A percentile compares a stretch with the other conserved stretches of the same genome.
These are phyloP conservation scores for Hericium erinaceus DNA, from an alignment of 768 basidiomycete species.

Conservation along the genomic window DNA sequence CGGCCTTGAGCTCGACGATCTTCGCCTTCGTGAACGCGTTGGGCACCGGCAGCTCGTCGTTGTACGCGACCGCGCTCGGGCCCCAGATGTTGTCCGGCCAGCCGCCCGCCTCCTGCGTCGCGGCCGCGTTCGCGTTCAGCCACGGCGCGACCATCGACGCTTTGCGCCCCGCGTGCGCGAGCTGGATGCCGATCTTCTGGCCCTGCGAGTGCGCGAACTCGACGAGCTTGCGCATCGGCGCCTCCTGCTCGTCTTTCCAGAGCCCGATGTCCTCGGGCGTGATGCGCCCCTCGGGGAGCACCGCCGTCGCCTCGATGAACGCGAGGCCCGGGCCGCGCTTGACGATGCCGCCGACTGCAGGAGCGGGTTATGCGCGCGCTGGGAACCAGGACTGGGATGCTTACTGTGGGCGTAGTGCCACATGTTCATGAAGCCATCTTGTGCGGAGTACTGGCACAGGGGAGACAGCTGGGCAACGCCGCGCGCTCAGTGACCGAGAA, in stretches of 20 bases:
- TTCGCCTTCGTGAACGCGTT: constrained; percentile 27
- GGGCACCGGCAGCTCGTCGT: constrained; percentile 25
- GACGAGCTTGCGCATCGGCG: constrained; percentile 38
- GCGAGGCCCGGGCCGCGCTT: constrained; percentile 47
- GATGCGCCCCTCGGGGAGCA: constrained; percentile 55
- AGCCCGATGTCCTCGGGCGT: constrained; percentile 51
- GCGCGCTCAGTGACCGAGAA: not conserved
- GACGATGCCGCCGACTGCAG: constrained; percentile 25
- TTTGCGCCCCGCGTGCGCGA: constrained; percentile 74
- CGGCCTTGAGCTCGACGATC: constrained; percentile 29
- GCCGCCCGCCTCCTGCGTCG: constrained; percentile 33
- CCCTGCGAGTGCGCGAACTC: constrained; percentile 66
- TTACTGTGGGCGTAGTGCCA: constrained; percentile 7
- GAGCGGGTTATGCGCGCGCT: not conserved
- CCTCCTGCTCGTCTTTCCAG: constrained; percentile 53
- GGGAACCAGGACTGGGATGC: not conserved
- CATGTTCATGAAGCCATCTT: not conserved
- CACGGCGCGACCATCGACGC: constrained; percentile 57
- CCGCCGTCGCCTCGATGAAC: constrained; percentile 58
- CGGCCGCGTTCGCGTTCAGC: constrained; percentile 30
- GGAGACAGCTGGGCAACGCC: not conserved
- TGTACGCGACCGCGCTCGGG: constrained; percentile 31
- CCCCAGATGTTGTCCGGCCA: constrained; percentile 21
- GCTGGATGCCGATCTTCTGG: constrained; percentile 65
- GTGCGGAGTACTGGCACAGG: constrained; percentile 4